Percentiles rank a stretch among this genome's conserved stretches.
These are phyloP conservation scores for Dalechampia spathulata DNA, from an alignment of 441 rosid genomes.

Conservation along the genomic window DNA sequence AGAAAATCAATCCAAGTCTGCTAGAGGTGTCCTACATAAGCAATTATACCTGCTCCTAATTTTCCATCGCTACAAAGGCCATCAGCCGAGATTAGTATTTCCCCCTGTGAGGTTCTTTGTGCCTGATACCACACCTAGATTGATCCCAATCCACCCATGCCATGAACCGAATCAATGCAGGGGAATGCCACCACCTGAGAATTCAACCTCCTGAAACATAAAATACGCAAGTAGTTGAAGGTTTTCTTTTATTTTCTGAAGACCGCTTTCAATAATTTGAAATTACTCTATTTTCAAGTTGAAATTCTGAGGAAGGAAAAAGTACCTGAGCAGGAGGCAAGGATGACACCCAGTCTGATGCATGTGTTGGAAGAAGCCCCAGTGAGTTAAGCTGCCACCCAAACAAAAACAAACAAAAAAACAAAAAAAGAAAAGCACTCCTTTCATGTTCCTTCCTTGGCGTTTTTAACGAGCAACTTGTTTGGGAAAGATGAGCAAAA, in stretches of 20 bases:
- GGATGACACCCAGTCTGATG: slow-evolving; percentile 99
- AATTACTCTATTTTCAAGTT: not conserved
- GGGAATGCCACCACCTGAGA: slow-evolving; percentile 76
- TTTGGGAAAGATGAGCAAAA: not conserved
- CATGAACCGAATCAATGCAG: slow-evolving; percentile 22
- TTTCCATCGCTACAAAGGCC: not conserved
- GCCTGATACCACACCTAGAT: not conserved
- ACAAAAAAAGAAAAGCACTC: not conserved
- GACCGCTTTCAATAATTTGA: not conserved
- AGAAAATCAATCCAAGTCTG: slow-evolving; percentile 7
- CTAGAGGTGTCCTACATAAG: slow-evolving; percentile 1
- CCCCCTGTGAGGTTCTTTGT: not conserved
- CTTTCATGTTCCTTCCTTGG: not conserved
- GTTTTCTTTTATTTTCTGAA: not conserved
- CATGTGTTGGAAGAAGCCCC: slow-evolving; percentile 98
- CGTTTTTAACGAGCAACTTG: not conserved
- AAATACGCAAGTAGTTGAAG: not conserved
- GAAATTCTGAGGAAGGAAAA: slow-evolving; percentile 3
- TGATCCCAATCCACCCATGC: too few relatives aligned
- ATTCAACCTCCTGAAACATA: slow-evolving; percentile 78
- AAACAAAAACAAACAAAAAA: slow-evolving; percentile 21
- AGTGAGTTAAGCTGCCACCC: slow-evolving; percentile 85
- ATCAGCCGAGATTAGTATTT: not conserved
- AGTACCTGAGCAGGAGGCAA: slow-evolving; percentile 90
- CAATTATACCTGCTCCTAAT: not conserved